Evolutionary conservation across 2,329 filamentous ascomycete species (phyloP), one percentile per base, ranked within the genome.

Genomic region (Colletotrichum sidae): DNA sequence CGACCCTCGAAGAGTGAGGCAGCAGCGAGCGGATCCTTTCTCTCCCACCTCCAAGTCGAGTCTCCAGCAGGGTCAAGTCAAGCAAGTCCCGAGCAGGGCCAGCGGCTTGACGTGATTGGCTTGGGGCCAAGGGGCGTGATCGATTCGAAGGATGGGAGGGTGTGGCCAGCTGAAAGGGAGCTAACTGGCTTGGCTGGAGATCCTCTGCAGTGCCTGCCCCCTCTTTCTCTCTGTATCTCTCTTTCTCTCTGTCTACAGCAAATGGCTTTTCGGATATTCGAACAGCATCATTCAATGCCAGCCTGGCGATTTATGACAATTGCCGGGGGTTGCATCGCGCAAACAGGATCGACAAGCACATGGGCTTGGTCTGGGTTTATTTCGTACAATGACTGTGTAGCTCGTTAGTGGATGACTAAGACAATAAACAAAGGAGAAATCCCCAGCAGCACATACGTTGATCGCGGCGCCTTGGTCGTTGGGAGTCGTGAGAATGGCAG

Each of bases 131-230:
- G 25, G 39, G 56, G 50, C 50, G 44, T 56, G 62, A 47, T 47
- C 39, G 56, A 47, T 39, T 34, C 33, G 46, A n/a, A 49, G 35
- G 35, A 10, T 5, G 17, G 51, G 50, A 46, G 51, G 50, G 62
- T 59, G 60, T 60, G 44, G 38, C 60, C 38, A 54, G 42, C 35
- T 44, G 44, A 49, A 34, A 54, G 61, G 61, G 61, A 33, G 37
- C 60, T 60, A 39, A n/a, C 44, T 60, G 42, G 34, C 17, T 55
- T 55, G 56, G 62, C 58, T 56, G 57, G 62, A 61, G 62, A 65
- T 65, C 57, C 51, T 65, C 62, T 60, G 46, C 51, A 65, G 25
- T 25, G 25, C 25, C 25, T 5, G 25, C 25, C 25, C 25, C 25
- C 25, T 25, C 25, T 25, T 25, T 25, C 25, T 25, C 25, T 25